Evolutionary conservation across 148 eudicot species (phyloP), one percentile per base, ranked within the genome.

Genomic region (Talinum fruticosum): DNA sequence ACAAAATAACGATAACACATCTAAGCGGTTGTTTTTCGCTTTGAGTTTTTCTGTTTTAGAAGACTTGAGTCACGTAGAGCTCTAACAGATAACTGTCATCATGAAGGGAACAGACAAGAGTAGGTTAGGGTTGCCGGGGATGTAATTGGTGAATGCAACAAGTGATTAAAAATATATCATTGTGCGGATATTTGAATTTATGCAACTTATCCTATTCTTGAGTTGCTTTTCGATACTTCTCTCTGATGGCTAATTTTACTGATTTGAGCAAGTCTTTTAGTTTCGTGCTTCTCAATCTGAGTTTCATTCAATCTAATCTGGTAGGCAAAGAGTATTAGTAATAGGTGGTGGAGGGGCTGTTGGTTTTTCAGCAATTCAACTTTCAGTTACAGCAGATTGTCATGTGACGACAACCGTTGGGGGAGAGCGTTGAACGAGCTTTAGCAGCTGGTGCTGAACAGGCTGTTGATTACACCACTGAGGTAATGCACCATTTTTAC

Each of bases 311-410:
- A 49, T 38, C 24, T 36, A 44, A 57, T 80, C 16, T 54, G 38
- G 61, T 87, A 96, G 99, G 76, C 97, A 96, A 80, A 91, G 87
- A 49, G 90, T 93, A 61, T 84, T 96, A 74, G 86, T 96, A 64
- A 72, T 93, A 62, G 99, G 97, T 76, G 99, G 99, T 69, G 99
- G 99, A 69, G 99, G 97, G 37, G 97, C 97, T 66, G 99, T 96
- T 37, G 99, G 99, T 62, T 90, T 83, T 78, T 84, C 97, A 37
- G 99, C 97, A 78, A 84, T 96, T 87, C 99, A 96, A 87, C 87
- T 96, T 54, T 86, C 99, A 6, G 97, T 88, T 30, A 94, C 93
- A 79, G 86, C 88, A 29, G 95, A 95, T 51, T 93, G 97, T 75
- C 89, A 88, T 85, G 99, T 96, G 70, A 89, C 91, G 71, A 87